These are phyloP conservation scores for Trametes hirsuta DNA, from an alignment of 1,284 basidiomycete species.

Conservation along the genomic window DNA sequence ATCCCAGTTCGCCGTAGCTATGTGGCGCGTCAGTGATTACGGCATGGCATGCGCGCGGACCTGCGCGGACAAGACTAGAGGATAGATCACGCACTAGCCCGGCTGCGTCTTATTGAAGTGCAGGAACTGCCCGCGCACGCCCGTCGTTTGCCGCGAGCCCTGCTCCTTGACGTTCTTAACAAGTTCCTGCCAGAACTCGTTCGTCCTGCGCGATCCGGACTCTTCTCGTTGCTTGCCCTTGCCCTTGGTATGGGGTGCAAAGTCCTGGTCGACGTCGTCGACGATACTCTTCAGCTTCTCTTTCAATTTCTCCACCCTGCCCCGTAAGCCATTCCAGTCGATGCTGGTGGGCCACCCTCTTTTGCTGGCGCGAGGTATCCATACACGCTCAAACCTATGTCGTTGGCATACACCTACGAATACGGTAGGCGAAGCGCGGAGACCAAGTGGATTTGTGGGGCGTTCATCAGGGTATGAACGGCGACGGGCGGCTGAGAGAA, in stretches of 20 bases:
- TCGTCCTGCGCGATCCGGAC: constrained; percentile 47
- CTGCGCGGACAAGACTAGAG: background rate
- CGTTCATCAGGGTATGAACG: constrained; percentile 64
- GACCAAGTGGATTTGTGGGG: constrained; percentile 67
- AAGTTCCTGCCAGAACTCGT: constrained; percentile 71
- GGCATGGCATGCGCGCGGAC: background rate
- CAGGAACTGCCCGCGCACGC: constrained; percentile 71
- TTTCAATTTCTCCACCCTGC: constrained; percentile 54
- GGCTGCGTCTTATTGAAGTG: constrained; percentile 79
- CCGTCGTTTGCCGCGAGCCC: constrained; percentile 64
- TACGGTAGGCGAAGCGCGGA: constrained; percentile 61
- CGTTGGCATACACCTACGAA: constrained; percentile 75
- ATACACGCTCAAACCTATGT: constrained; percentile 72
- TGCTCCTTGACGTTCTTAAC: constrained; percentile 61
- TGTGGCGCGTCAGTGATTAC: background rate
- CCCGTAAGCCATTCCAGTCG: constrained; percentile 58
- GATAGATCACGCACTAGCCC: constrained; percentile 67
- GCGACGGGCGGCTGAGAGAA: constrained; percentile 54
- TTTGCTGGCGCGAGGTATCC: constrained; percentile 67
- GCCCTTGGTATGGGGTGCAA: constrained; percentile 28
- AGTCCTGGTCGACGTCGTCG: constrained; percentile 43
- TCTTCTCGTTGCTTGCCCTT: constrained; percentile 24
- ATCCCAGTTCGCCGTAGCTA: constrained; percentile 82
- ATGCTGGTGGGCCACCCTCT: constrained; percentile 78
- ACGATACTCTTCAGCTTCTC: constrained; percentile 52